Conservation (phyloP, 352 stramenopile species). For the Phytophthora hybrid region DNA sequence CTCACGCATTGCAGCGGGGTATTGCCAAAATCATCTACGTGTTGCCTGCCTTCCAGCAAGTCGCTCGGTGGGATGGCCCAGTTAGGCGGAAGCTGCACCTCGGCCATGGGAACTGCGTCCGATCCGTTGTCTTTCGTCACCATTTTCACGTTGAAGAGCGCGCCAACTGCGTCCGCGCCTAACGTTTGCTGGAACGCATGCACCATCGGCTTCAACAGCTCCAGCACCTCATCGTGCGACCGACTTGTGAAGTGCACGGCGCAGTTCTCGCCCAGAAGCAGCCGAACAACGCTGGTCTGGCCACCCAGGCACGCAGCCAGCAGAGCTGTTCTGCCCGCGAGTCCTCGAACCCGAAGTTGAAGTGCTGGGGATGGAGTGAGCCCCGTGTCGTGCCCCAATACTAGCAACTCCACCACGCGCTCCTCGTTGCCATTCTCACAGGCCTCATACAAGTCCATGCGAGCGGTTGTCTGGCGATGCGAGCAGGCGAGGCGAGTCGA, state of each 20-base stretch:
- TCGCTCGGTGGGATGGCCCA: slow-evolving; percentile 53
- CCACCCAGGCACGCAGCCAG: slow-evolving; percentile 74
- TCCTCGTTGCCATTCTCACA: slow-evolving; percentile 89
- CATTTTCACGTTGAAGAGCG: slow-evolving; percentile 58
- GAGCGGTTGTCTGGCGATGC: slow-evolving; percentile 4
- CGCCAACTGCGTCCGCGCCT: neutral
- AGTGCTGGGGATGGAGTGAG: slow-evolving; percentile 11
- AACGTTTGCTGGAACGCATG: slow-evolving; percentile 6
- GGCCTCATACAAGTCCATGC: slow-evolving; percentile 83
- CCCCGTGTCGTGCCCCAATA: slow-evolving; percentile 43
- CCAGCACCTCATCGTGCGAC: slow-evolving; percentile 45
- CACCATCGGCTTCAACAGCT: slow-evolving; percentile 55
- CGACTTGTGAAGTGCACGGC: slow-evolving; percentile 76
- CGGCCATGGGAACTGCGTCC: slow-evolving; percentile 55
- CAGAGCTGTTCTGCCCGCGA: slow-evolving; percentile 68
- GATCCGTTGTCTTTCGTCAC: slow-evolving; percentile 47
- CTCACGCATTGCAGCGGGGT: slow-evolving; percentile 79
- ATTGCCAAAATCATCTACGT: slow-evolving; percentile 85
- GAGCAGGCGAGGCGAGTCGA: slow-evolving; percentile 13
- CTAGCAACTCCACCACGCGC: slow-evolving; percentile 77
- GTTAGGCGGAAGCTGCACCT: slow-evolving; percentile 54
- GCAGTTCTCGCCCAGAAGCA: slow-evolving; percentile 71
- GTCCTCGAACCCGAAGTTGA: slow-evolving; percentile 42
- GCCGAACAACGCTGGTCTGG: slow-evolving; percentile 64
- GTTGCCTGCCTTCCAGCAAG: slow-evolving; percentile 52